These are phyloP conservation scores for Rhynchosporium agropyri DNA, from an alignment of 2,329 filamentous ascomycete genomes.

Conservation along the genomic window DNA sequence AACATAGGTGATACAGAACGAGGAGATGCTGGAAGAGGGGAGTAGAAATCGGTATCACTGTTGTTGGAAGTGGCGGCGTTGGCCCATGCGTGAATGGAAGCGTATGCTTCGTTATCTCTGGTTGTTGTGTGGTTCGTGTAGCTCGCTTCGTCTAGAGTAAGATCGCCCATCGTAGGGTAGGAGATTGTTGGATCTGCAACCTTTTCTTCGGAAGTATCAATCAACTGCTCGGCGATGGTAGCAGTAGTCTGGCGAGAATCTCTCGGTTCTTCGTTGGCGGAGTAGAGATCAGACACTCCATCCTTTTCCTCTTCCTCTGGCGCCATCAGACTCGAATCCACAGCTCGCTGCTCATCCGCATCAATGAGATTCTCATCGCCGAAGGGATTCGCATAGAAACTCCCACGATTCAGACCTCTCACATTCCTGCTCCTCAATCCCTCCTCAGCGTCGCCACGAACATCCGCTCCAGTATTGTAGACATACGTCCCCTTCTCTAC, in stretches of 20 bases:
- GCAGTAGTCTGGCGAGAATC: slow-evolving; percentile 30
- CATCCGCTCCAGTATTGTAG: slow-evolving; percentile 58
- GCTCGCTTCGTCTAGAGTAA: slow-evolving; percentile 40
- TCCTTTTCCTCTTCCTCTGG: slow-evolving; percentile 49
- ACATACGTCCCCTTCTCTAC: slow-evolving; percentile 59
- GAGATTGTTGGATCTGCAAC: slow-evolving; percentile 36
- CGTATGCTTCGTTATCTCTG: slow-evolving; percentile 53
- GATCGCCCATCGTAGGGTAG: slow-evolving; percentile 34
- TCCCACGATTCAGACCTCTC: slow-evolving; percentile 48
- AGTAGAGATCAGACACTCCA: slow-evolving; percentile 55
- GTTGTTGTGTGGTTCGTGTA: slow-evolving; percentile 56
- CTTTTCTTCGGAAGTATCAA: slow-evolving; percentile 38
- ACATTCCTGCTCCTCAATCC: slow-evolving; percentile 53
- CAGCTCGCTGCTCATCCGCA: slow-evolving; percentile 48
- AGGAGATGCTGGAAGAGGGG: slow-evolving; percentile 56
- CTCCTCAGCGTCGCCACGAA: slow-evolving; percentile 44
- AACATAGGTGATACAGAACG: slow-evolving; percentile 40
- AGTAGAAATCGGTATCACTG: slow-evolving; percentile 54
- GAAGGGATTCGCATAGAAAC: slow-evolving; percentile 61
- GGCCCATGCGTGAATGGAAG: slow-evolving; percentile 68
- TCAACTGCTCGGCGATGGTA: slow-evolving; percentile 37
- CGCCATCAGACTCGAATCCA: slow-evolving; percentile 48
- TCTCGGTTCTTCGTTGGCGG: slow-evolving; percentile 30
- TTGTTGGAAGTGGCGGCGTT: slow-evolving; percentile 44
- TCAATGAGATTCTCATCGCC: slow-evolving; percentile 45